phyloP scores from a whole-genome alignment of 306 rosid genomes.

The Quercus rubra region DNA sequence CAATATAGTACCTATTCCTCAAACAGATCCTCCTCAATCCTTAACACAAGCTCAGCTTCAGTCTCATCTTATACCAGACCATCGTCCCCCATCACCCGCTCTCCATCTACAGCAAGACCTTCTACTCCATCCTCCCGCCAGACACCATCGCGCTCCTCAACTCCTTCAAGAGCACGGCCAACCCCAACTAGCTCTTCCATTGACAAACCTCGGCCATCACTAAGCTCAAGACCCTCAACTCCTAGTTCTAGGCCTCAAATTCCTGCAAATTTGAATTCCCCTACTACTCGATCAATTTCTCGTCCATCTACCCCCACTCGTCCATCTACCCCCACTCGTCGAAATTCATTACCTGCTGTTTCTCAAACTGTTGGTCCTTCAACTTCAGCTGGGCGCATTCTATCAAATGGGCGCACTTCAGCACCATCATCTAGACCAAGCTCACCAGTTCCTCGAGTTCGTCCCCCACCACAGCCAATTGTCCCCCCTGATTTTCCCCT shows the following conservation, averaged over 20 bases:
- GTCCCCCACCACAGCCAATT: constrained; percentile 79
- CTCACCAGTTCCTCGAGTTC: constrained; percentile 79
- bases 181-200: constrained; percentile 44
- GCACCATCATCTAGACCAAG: constrained; percentile 81
- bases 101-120: constrained; percentile 61
- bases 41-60: constrained; percentile 97
- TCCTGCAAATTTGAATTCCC: constrained; percentile 82
- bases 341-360: constrained; percentile 54
- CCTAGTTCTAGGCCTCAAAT: constrained; percentile 92
- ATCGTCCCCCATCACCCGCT: constrained; percentile 73
- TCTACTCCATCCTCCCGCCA: constrained; percentile 82
- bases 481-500: constrained; percentile 86
- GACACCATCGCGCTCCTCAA: constrained; percentile 60
- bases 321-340: constrained; percentile 84
- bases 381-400: constrained; percentile 45
- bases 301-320: constrained; percentile 92
- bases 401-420: constrained; percentile 62
- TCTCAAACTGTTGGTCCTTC: constrained; percentile 54
- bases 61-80: constrained; percentile 88
- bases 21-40: constrained; percentile 71
- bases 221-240: constrained; percentile 83
- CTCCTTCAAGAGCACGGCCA: constrained; percentile 80
- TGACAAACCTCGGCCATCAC: constrained; percentile 63
- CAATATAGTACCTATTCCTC: constrained; percentile 63
- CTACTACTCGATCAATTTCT: constrained; percentile 56